Evolutionary conservation across 2,329 filamentous ascomycete species (phyloP).

Genomic region (Metarhizium robertsii): DNA sequence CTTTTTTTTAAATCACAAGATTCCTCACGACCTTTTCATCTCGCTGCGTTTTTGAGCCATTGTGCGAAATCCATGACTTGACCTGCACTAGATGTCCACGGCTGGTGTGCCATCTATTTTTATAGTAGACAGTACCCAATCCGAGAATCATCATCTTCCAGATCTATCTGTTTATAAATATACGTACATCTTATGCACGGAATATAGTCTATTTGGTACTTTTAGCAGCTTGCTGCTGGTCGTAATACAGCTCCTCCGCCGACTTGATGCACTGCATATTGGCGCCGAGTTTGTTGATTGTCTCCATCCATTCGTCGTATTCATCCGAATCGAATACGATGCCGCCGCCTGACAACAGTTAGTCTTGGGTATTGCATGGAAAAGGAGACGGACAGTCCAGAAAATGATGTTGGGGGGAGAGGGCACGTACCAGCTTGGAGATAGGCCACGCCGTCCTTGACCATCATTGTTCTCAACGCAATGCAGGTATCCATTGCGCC

Average conservation of each 20-base stretch:
- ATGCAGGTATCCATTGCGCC: conserved; percentile 88
- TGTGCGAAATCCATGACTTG: too few species aligned
- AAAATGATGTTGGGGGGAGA: neutral
- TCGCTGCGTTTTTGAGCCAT: neutral
- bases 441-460: conserved; percentile 86
- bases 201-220: neutral
- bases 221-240: conserved; percentile 20
- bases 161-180: neutral
- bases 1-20: neutral
- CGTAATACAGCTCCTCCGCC: conserved; percentile 60
- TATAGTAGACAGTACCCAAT: too few species aligned
- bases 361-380: neutral
- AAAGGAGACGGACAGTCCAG: neutral
- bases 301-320: conserved; percentile 91
- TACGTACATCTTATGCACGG: neutral
- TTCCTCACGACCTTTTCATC: neutral
- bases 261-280: conserved; percentile 83
- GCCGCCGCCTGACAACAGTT: conserved; percentile 51
- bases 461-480: conserved; percentile 81
- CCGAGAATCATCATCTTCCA: neutral
- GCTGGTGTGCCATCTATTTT: too few species aligned
- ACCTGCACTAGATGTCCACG: too few species aligned
- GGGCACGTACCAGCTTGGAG: conserved; percentile 60
- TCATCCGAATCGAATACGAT: conserved; percentile 92
- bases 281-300: conserved; percentile 84